phyloP scores from a whole-genome alignment of 768 basidiomycete species.

The Lactifluus pinguis region DNA sequence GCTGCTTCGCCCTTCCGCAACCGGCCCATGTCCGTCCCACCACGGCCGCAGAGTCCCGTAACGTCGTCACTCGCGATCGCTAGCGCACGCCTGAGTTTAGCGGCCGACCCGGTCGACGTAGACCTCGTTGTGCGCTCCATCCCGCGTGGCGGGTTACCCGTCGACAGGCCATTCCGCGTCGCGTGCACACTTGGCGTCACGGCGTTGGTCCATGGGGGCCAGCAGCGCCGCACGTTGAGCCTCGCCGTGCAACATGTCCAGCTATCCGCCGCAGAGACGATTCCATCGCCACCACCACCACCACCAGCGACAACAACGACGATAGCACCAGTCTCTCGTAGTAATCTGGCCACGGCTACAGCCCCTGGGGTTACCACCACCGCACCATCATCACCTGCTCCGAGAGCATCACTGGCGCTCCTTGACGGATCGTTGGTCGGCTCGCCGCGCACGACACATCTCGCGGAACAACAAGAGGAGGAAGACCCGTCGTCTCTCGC shows the following conservation, averaged over 20 bases:
- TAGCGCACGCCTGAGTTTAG: background rate
- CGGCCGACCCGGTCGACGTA: constrained; percentile 40
- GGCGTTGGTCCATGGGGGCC: constrained; percentile 32
- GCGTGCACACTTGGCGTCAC: constrained; percentile 45
- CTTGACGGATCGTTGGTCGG: constrained; percentile 9
- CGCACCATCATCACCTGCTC: constrained; percentile 2
- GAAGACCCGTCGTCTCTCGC: background rate
- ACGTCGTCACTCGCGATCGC: constrained; percentile 22
- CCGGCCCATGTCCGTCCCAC: constrained; percentile 21
- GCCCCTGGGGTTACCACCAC: background rate
- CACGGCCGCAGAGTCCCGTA: constrained; percentile 27
- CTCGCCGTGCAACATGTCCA: constrained; percentile 63
- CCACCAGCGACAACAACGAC: background rate
- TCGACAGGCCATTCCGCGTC: constrained; percentile 56
- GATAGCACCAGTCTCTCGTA: background rate
- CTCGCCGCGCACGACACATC: constrained; percentile 10
- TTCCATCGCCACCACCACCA: background rate
- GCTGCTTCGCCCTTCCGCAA: constrained; percentile 33
- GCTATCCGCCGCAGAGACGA: constrained; percentile 24
- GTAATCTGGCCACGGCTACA: background rate
- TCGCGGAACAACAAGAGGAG: background rate
- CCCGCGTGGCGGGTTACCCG: constrained; percentile 34
- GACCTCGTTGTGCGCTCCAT: constrained; percentile 47
- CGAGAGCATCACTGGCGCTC: background rate
- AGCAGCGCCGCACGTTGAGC: constrained; percentile 37